Evolutionary conservation across 768 basidiomycete species (phyloP).

Genomic region (Naganishia kalamii): DNA sequence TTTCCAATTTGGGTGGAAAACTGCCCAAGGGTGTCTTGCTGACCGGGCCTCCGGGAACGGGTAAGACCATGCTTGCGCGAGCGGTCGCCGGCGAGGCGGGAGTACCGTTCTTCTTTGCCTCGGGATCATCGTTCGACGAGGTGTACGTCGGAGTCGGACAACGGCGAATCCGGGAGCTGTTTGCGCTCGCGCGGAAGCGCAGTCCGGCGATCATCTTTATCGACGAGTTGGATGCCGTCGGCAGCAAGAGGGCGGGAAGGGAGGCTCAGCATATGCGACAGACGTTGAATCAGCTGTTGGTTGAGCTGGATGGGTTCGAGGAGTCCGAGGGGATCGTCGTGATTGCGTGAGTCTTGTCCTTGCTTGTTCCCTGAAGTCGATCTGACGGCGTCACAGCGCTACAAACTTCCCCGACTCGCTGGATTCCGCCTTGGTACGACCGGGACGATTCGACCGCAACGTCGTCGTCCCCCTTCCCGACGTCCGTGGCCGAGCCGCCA

Average conservation of each 20-base stretch:
- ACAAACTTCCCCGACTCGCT: slow-evolving; percentile 95
- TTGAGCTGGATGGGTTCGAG: slow-evolving; percentile 95
- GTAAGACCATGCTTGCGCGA: slow-evolving; percentile 95
- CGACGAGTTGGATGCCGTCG: slow-evolving; percentile 90
- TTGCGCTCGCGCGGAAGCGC: slow-evolving; percentile 85
- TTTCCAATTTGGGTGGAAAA: slow-evolving; percentile 85
- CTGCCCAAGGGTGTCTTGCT: slow-evolving; percentile 84
- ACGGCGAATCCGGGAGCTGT: slow-evolving; percentile 89
- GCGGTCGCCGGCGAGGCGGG: slow-evolving; percentile 97
- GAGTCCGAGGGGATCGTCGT: slow-evolving; percentile 87
- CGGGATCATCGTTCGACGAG: slow-evolving; percentile 95
- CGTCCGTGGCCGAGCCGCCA: slow-evolving; percentile 82
- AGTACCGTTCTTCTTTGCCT: slow-evolving; percentile 94
- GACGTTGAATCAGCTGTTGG: slow-evolving; percentile 85
- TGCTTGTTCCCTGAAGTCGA: neutral
- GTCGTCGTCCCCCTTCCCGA: slow-evolving; percentile 93
- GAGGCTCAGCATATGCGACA: slow-evolving; percentile 48
- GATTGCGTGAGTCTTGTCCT: slow-evolving; percentile 59
- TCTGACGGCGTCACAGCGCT: slow-evolving; percentile 27
- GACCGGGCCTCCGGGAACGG: slow-evolving; percentile 59
- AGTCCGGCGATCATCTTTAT: slow-evolving; percentile 98
- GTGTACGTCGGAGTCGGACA: slow-evolving; percentile 66
- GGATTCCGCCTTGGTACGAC: slow-evolving; percentile 90
- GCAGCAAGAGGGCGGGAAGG: slow-evolving; percentile 48
- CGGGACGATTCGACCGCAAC: slow-evolving; percentile 90